Evolutionary conservation across 345 rosid species (phyloP), one percentile per base, ranked within the genome.

Genomic region (Moringa oleifera): DNA sequence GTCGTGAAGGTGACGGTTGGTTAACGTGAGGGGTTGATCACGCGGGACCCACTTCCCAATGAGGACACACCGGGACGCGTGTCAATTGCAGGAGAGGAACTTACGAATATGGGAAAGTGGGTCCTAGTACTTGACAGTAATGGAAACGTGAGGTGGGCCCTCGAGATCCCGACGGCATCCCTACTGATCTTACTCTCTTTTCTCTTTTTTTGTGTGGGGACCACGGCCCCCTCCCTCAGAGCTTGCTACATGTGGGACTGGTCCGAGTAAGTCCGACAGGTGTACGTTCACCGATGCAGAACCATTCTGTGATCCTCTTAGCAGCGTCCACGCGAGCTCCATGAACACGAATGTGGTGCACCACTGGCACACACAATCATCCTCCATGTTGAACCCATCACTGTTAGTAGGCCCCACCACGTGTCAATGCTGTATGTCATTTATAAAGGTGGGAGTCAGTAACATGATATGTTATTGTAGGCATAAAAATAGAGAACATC

Each of bases 251-350:
- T 57, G 69, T 66, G 68, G 67, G 59, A 20, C 0, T 24, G 23
- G 52, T 20, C 21, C 24, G 31, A 55, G 9, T 25, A 25, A 54
- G 55, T 7, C 25, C 20, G 23, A 64, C 73, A 73, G 73, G 75
- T 69, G 81, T 76, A 36, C 58, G 47, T 54, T 57, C 66, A 57
- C 69, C 77, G 8, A 63, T 63, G 67, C 51, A 15, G 6, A 3
- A 9, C 12, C 12, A 16, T 41, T 20, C 11, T 41, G 47, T 41
- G 12, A 4, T 41, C 47, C 17, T 7, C 47, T 41, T 41, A 15
- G 1, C 6, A 41, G 47, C 20, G 24, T 54, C 37, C 16, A 41
- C 47, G 13, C 1, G 47, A 41, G 47, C 1, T 41, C 20, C 7
- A 66, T 28, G 51, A 59, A 58, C 25, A 63, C 18, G 3, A 22